Percentiles rank a stretch among this genome's conserved stretches.
These are phyloP conservation scores for Tuber umbilicatum DNA, from an alignment of 495 filamentous ascomycete genomes.

Conservation along the genomic window DNA sequence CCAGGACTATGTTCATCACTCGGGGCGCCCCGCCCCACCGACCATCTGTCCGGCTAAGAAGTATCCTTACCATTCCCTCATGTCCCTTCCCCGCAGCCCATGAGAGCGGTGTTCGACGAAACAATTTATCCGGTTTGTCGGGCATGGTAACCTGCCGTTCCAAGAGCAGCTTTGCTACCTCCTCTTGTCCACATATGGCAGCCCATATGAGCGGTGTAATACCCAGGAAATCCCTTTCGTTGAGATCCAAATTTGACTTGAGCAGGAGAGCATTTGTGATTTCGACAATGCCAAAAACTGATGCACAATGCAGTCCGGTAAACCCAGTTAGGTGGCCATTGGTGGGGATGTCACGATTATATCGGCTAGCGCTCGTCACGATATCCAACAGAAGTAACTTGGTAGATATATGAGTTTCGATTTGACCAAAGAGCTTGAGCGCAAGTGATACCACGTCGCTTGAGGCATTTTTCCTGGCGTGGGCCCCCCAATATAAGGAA, in stretches of 20 bases:
- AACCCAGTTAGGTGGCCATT: background rate
- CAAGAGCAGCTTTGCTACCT: background rate
- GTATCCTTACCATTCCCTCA: background rate
- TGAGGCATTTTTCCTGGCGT: background rate
- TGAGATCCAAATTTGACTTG: background rate
- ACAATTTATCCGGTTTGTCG: background rate
- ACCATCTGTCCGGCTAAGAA: background rate
- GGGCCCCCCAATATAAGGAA: background rate
- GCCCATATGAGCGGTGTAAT: background rate
- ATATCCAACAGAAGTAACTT: background rate
- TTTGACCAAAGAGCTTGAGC: background rate
- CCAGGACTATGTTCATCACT: background rate
- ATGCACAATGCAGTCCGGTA: background rate
- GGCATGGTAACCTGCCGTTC: background rate
- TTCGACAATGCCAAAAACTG: background rate
- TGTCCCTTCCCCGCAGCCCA: background rate
- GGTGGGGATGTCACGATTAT: background rate
- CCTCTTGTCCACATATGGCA: background rate
- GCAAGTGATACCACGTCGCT: background rate
- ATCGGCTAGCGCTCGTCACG: background rate
- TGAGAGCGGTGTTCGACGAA: background rate
- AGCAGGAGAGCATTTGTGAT: background rate
- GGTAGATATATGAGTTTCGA: background rate
- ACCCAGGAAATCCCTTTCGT: background rate
- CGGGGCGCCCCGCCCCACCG: background rate